Conservation (phyloP, 2,329 filamentous ascomycete genomes). For the Madurella mycetomatis region DNA sequence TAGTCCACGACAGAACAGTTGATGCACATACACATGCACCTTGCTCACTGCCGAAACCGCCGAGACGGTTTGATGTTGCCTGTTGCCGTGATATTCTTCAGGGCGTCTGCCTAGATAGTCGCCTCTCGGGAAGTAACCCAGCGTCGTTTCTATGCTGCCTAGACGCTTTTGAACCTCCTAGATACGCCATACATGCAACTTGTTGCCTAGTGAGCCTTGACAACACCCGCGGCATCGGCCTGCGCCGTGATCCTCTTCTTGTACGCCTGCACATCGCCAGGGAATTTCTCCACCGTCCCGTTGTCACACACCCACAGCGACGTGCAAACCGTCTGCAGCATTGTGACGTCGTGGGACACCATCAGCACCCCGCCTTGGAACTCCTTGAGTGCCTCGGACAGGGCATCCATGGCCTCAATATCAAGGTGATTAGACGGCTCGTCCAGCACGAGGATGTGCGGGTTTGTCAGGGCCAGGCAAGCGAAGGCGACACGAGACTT, state of each 20-base stretch:
- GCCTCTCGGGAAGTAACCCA: too few species aligned
- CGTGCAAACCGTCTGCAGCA: constrained; percentile 93
- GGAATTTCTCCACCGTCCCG: constrained; percentile 92
- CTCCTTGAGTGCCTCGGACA: constrained; percentile 74
- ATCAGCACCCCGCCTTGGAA: constrained; percentile 96
- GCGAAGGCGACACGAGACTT: constrained; percentile 98
- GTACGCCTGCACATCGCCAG: constrained; percentile 90
- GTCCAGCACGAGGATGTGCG: constrained; percentile 95
- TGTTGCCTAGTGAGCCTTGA: constrained; percentile 53
- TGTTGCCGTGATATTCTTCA: too few species aligned
- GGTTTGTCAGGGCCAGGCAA: constrained; percentile 88
- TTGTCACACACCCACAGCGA: constrained; percentile 95
- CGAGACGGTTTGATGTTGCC: too few species aligned
- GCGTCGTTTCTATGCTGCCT: too few species aligned
- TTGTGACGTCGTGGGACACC: constrained; percentile 98
- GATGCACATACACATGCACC: too few species aligned
- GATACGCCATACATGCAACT: neutral
- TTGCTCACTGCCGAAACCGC: too few species aligned
- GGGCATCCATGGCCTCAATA: constrained; percentile 98
- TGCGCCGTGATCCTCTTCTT: constrained; percentile 94
- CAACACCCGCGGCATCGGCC: constrained; percentile 83
- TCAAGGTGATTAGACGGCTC: constrained; percentile 98
- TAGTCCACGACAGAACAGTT: too few species aligned
- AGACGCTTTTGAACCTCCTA: neutral
- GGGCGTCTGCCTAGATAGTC: too few species aligned